These are phyloP conservation scores for Cercospora sojina DNA, from an alignment of 2,329 filamentous ascomycete genomes.

Conservation along the genomic window DNA sequence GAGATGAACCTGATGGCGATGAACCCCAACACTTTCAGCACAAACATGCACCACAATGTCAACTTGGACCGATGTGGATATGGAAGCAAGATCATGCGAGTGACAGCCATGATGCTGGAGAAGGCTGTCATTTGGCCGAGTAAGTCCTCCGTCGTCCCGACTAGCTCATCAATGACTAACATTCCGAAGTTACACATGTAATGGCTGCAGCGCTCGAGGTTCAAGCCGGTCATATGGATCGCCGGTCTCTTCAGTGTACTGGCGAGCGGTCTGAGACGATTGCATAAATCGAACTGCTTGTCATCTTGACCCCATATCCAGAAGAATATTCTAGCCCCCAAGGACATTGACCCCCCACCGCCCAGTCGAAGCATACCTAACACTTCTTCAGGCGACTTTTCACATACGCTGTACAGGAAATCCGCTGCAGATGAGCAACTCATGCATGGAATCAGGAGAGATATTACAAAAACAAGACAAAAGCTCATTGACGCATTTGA, in stretches of 20 bases:
- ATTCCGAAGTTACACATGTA: slow-evolving; percentile 61
- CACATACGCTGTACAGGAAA: not conserved
- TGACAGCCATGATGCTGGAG: slow-evolving; percentile 83
- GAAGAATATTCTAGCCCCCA: not conserved
- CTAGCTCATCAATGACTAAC: slow-evolving; percentile 14
- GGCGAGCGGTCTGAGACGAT: slow-evolving; percentile 43
- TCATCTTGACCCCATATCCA: not conserved
- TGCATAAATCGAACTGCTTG: not conserved
- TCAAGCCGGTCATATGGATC: slow-evolving; percentile 63
- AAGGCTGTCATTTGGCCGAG: slow-evolving; percentile 91
- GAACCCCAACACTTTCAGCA: slow-evolving; percentile 46
- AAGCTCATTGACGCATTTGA: slow-evolving; percentile 10
- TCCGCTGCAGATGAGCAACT: not conserved
- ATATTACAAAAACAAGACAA: slow-evolving; percentile 4
- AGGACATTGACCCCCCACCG: not conserved
- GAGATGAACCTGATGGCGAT: slow-evolving; percentile 54
- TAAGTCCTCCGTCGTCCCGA: slow-evolving; percentile 49
- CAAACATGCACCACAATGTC: slow-evolving; percentile 39
- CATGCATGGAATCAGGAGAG: not conserved
- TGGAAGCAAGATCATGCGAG: slow-evolving; percentile 77
- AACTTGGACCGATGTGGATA: slow-evolving; percentile 65
- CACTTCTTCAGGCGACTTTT: not conserved
- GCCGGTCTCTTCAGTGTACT: slow-evolving; percentile 48
- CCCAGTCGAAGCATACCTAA: not conserved
- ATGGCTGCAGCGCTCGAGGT: slow-evolving; percentile 66